Conservation (phyloP, 176 grass and related monocot species). For the Oryza australiensis region DNA sequence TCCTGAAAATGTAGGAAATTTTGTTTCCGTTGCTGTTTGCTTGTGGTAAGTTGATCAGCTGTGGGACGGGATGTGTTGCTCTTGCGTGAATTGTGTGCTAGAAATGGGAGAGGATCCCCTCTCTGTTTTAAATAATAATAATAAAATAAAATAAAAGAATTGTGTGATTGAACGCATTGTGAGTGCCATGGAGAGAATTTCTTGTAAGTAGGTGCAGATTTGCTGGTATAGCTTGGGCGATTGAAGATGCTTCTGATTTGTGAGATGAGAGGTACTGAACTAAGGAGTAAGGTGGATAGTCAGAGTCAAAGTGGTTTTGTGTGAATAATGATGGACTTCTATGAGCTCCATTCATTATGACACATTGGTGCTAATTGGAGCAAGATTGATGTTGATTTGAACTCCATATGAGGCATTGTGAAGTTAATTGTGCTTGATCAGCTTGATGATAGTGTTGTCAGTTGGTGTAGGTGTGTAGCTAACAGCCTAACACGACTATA, state of each 20-base stretch:
- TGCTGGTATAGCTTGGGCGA: neutral
- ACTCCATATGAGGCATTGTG: neutral
- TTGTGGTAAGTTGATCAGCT: neutral
- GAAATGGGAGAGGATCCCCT: too few species aligned
- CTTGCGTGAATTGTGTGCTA: neutral
- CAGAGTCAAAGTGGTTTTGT: neutral
- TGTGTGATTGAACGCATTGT: neutral
- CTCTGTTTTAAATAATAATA: too few species aligned
- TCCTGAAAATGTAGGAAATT: neutral
- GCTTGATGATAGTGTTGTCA: neutral
- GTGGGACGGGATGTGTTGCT: neutral
- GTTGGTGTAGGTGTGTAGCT: neutral
- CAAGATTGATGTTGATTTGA: neutral
- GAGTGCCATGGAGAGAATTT: neutral
- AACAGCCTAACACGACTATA: neutral
- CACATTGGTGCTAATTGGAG: neutral
- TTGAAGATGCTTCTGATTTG: neutral
- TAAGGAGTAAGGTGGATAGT: neutral
- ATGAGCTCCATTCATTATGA: neutral
- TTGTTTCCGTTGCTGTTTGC: neutral
- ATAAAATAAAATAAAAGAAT: too few species aligned
- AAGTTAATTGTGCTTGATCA: constrained; percentile 1
- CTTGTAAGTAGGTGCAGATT: neutral
- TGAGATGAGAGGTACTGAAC: neutral
- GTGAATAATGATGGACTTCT: neutral